Evolutionary conservation across 805 yeast genomes (phyloP), one percentile per base, ranked within the genome.

Genomic region (Cyberlindnera amylophila): DNA sequence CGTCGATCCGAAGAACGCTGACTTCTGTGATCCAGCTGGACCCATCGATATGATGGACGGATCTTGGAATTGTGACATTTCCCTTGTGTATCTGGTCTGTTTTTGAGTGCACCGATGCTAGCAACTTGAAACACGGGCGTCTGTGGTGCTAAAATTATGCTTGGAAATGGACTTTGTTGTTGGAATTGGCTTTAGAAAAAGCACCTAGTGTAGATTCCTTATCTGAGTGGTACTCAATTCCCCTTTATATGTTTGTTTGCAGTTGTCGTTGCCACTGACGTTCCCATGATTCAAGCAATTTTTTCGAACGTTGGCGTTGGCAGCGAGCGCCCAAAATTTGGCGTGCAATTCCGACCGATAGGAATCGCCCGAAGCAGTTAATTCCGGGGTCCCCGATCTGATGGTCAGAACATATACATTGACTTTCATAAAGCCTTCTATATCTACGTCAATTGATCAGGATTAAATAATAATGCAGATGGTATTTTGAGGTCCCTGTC

Each of bases 1-100:
- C 6, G 30, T 4, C 5, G 13, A 4, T 6, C 30, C 30, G n/a
- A 27, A 27, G 14, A 27, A 12, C 6, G 30, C 30, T 12, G 30
- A 27, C 13, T 6, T 32, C 12, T 39, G 26, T 15, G 42, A 23
- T 33, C 29, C 29, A 7, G 44, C 21, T 10, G 49, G 28, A 4
- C 30, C 36, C 34, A 45, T 34, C 28, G 52, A 39, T 38, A 53
- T 42, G 41, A 53, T 47, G 8, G 55, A 50, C 12, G 57, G 54
- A 39, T 53, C 55, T 18, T 43, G 43, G 27, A 53, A 38, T 12
- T 45, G 42, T 28, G 51, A 39, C 56, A 48, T 50, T 12, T 31
- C n/a, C n/a, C n/a, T n/a, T 28, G 26, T 31, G 27, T 31, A 6
- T 30, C 19, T 30, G 14, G 34, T 21, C n/a, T 12, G 36, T 9